Evolutionary conservation across 1,284 basidiomycete genomes (phyloP).

Genomic region (Dichomitus squalens): DNA sequence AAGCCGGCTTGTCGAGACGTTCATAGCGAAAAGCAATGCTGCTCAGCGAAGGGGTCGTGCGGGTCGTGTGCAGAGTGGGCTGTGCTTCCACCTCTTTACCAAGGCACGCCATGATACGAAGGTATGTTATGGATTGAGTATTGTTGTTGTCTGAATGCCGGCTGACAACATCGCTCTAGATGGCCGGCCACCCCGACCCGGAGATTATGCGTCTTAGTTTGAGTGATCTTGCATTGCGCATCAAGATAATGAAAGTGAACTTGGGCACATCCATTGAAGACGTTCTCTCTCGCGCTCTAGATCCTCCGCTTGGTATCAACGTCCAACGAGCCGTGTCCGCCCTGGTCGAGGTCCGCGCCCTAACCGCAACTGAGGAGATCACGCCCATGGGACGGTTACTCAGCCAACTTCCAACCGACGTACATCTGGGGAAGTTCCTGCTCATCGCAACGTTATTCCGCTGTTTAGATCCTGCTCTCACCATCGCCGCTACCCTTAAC

Average conservation of each 20-base stretch:
- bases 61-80: conserved; percentile 88
- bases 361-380: conserved; percentile 89
- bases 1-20: conserved; percentile 91
- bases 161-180: conserved; percentile 42
- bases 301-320: conserved; percentile 88
- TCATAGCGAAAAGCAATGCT: conserved; percentile 92
- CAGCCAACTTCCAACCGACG: conserved; percentile 93
- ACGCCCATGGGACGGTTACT: conserved; percentile 93
- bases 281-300: conserved; percentile 85
- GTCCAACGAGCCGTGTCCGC: conserved; percentile 91
- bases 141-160: neutral
- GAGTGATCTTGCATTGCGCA: conserved; percentile 92
- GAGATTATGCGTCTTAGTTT: conserved; percentile 96
- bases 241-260: conserved; percentile 95
- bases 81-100: conserved; percentile 97
- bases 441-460: conserved; percentile 85
- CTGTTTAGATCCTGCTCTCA: conserved; percentile 94
- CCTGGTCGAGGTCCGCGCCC: conserved; percentile 88
- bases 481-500: conserved; percentile 92
- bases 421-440: conserved; percentile 95
- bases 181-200: conserved; percentile 91
- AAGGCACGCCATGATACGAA: conserved; percentile 82
- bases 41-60: conserved; percentile 90
- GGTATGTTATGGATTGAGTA: conserved; percentile 39
- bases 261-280: conserved; percentile 90